Base-by-base conservation (phyloP, 306 rosid species). In the Pyrus pyrifolia region DNA sequence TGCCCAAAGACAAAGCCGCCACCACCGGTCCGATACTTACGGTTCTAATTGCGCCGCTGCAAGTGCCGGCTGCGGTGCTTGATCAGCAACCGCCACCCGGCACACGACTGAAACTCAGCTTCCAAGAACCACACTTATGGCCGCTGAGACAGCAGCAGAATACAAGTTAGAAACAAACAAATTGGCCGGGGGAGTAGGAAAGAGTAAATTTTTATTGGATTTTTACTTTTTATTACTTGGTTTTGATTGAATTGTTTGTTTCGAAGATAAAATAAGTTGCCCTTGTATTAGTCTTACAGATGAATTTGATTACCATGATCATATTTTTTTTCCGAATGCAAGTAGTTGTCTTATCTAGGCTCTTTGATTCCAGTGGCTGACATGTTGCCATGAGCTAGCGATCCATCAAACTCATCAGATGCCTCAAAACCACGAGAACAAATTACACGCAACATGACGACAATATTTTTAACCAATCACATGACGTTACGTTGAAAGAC, bases 1-100 rank as follows among this genome's bases (percentile, higher is more conserved):
- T 80, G 4, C 35, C 97, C 68, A 87, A 84, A 52, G 81, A 78
- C 40, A 89, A 77, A 73, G 68, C 72, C 78, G 75, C 94, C 6
- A 38, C 70, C 35, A 5, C 2, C 4, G 55, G 55, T 15, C 55
- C 22, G 68, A 80, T 17, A 78, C 76, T 8, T 68, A 84, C 67
- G 64, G 85, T 8, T 35, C 97, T 1, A 73, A 83, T 7, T 87
- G 96, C 75, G 21, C 78, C 0, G 84, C 79, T 1, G 83, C 42
- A 38, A 38, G 55, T 0, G 15, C 55, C 58, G 88, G 65, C 70
- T 89, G 89, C 61, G 93, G 90, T 70, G 86, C 67, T 62, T 89
- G 83, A 89, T 27, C 67, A 61, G 55, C 55, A 51, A 51, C 55
- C 8, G 21, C 21, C 55, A 51, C 1, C 53, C 8, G 21, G 53